Base-by-base conservation (phyloP, 306 rosid genomes). In the Albizia julibrissin region DNA sequence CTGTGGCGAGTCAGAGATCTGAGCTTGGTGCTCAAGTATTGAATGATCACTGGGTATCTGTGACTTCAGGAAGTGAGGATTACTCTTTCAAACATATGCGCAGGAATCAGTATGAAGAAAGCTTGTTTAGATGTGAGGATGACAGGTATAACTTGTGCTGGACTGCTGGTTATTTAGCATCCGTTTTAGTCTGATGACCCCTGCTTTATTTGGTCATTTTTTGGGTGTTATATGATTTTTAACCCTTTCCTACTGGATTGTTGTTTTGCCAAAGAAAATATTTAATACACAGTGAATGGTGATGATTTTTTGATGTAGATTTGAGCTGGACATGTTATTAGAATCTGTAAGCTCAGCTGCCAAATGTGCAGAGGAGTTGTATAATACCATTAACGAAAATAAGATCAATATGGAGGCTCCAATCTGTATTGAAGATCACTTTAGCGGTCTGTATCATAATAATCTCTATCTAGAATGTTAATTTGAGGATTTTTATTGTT, bases 51-150 rank as follows among this genome's bases (percentile, higher is more conserved):
- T 95, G 99, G 99, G 99, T 95, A 56, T 95, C 99, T 74, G 99
- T 95, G 83, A 95, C 99, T 77, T 95, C 99, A 42, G 99, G 99
- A 82, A 93, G 99, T 85, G 99, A 95, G 91, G 99, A 95, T 86
- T 95, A 93, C 88, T 95, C 99, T 86, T 95, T 95, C 82, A 95
- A 95, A 75, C 99, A 95, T 82, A 95, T 95, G 98, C 97, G 98
- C 75, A 89, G 91, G 83, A 95, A 95, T 88, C 99, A 95, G 79
- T 95, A 95, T 61, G 99, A 95, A 87, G 99, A 95, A 87, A 93
- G 96, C 89, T 86, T 95, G 71, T 95, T 95, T 85, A 87, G 94
- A 85, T 95, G 99, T 78, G 99, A 95, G 88, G 99, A 95, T 91
- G 99, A 95, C 88, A 93, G 99, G 99, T 95, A 87, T 69, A 74